Evolutionary conservation across 306 rosid species (phyloP).

Genomic region (Urtica urens): DNA sequence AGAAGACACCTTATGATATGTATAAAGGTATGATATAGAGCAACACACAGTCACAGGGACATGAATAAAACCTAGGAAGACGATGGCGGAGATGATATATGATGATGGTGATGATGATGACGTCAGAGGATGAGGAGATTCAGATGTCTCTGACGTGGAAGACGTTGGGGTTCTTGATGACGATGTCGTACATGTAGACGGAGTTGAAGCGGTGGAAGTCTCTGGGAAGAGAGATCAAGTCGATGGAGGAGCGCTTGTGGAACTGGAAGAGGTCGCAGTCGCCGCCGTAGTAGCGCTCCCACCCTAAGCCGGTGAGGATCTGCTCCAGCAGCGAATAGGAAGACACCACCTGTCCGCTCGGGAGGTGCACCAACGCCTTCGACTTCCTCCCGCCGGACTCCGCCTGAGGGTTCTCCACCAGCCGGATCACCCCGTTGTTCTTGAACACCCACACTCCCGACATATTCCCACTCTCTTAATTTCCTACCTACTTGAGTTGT

Average conservation of each 20-base stretch:
- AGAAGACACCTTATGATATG: background rate
- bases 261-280: constrained; percentile 75
- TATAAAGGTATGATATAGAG: background rate
- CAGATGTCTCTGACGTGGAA: constrained; percentile 79
- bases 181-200: constrained; percentile 83
- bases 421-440: constrained; percentile 48
- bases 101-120: background rate
- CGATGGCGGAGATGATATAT: background rate
- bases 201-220: constrained; percentile 79
- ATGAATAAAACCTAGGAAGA: too few species aligned
- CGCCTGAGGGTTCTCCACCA: constrained; percentile 62
- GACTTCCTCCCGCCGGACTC: constrained; percentile 32
- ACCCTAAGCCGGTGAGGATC: constrained; percentile 54
- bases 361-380: constrained; percentile 68
- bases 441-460: constrained; percentile 87
- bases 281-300: constrained; percentile 93
- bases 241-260: constrained; percentile 79
- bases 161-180: constrained; percentile 65
- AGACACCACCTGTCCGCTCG: constrained; percentile 46
- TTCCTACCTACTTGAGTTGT: too few species aligned
- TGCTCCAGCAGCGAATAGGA: constrained; percentile 58
- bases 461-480: constrained; percentile 11
- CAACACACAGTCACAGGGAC: too few species aligned
- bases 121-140: too few species aligned
- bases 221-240: constrained; percentile 74